Conservation (phyloP, 441 rosid species). For the Gossypium trilobum region DNA sequence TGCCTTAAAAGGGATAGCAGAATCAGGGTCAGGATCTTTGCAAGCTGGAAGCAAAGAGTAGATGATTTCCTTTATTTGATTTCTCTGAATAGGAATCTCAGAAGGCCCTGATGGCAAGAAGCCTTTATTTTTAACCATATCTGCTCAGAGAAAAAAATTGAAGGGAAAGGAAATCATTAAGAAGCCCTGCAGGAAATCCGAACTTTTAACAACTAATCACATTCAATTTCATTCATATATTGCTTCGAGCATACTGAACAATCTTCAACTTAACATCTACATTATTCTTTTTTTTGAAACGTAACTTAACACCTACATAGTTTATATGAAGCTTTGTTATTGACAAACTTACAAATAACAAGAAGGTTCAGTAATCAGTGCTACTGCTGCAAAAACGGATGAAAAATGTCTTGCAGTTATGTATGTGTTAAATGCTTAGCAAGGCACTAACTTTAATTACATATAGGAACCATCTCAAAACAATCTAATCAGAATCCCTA, state of each 20-base stretch:
- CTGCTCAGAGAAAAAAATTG: constrained; percentile 36
- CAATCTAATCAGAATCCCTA: constrained; percentile 3
- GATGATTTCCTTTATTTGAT: constrained; percentile 83
- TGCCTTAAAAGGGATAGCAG: constrained; percentile 73
- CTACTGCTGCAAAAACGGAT: constrained; percentile 7
- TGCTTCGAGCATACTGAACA: not conserved
- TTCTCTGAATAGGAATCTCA: constrained; percentile 81
- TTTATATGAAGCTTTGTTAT: not conserved
- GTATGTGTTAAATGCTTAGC: not conserved
- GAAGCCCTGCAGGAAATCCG: constrained; percentile 14
- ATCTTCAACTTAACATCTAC: not conserved
- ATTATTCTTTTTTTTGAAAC: not conserved
- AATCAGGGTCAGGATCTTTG: constrained; percentile 79
- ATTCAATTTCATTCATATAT: not conserved
- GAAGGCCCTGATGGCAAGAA: constrained; percentile 97
- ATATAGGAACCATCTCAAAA: constrained; percentile 1
- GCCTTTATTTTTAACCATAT: constrained; percentile 98
- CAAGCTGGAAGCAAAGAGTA: constrained; percentile 87
- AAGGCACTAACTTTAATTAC: not conserved
- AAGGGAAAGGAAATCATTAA: constrained; percentile 14
- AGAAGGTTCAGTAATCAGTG: not conserved
- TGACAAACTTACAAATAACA: not conserved
- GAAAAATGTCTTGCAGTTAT: not conserved
- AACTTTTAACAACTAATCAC: constrained; percentile 5
- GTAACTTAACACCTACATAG: not conserved